Percentiles rank a stretch among this genome's conserved stretches.
Conservation (phyloP, 2,329 filamentous ascomycete genomes). For the Colletotrichum destructivum region DNA sequence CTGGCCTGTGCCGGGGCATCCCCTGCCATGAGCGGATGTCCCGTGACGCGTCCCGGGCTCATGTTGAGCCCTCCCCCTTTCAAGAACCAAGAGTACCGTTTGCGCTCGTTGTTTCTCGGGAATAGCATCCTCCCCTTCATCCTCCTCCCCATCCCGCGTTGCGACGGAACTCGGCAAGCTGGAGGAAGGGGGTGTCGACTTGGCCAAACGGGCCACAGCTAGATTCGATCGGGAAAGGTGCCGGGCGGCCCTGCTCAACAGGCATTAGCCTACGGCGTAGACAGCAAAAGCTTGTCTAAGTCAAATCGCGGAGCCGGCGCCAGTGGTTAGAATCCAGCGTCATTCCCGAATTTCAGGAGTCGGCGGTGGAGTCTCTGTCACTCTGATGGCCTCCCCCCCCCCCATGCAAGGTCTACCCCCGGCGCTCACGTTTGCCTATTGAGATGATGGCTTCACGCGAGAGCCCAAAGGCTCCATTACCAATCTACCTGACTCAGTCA, state of each 20-base stretch:
- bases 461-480: constrained; percentile 8
- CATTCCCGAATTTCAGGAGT: constrained; percentile 36
- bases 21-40: constrained; percentile 1
- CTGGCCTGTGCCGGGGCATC: constrained; percentile 14
- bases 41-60: constrained; percentile 10
- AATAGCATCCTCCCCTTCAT: background rate
- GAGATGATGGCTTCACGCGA: background rate
- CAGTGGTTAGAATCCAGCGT: constrained; percentile 7
- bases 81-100: background rate
- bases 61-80: background rate
- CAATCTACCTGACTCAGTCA: constrained; percentile 33
- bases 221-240: constrained; percentile 29
- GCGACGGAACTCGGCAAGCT: constrained; percentile 37
- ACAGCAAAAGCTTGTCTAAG: constrained; percentile 19
- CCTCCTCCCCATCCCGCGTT: too few relatives aligned
- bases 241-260: constrained; percentile 27
- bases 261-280: constrained; percentile 29
- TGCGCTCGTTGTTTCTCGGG: background rate
- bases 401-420: constrained; percentile 20
- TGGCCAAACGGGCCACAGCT: background rate
- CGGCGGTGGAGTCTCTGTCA: constrained; percentile 8
- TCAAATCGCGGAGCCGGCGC: constrained; percentile 29
- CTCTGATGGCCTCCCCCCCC: too few relatives aligned
- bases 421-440: background rate
- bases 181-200: background rate